Conservation (phyloP, 805 yeast genomes). For the Metschnikowia proteae region DNA sequence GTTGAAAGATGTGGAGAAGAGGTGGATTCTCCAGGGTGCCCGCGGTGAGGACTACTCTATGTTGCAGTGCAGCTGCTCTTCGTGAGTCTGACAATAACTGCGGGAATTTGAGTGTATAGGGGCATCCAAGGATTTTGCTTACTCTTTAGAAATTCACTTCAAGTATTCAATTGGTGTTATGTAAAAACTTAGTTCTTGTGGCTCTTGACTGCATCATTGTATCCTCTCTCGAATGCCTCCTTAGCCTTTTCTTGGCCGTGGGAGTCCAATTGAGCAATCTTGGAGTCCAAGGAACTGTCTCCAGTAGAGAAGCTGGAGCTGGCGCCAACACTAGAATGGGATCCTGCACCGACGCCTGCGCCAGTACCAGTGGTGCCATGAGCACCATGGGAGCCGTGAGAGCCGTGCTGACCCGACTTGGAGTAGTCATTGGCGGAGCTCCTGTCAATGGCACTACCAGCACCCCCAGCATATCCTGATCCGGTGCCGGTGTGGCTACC, state of each 20-base stretch:
- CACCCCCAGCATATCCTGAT: constrained; percentile 5
- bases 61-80: constrained; percentile 73
- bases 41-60: constrained; percentile 52
- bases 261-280: constrained; percentile 33
- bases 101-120: too few relatives aligned
- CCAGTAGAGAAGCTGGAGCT: constrained; percentile 32
- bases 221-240: constrained; percentile 39
- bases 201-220: constrained; percentile 29
- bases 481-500: constrained; percentile 4
- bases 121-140: too few relatives aligned
- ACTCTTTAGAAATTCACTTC: too few relatives aligned
- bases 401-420: constrained; percentile 4
- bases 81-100: neutral
- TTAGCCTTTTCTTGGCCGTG: constrained; percentile 36
- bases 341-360: constrained; percentile 6
- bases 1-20: constrained; percentile 52
- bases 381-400: constrained; percentile 12
- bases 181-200: constrained; percentile 3
- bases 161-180: too few relatives aligned
- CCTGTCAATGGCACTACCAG: constrained; percentile 2
- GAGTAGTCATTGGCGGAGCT: constrained; percentile 2
- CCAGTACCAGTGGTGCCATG: constrained; percentile 3
- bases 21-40: constrained; percentile 51
- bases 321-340: constrained; percentile 2
- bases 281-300: constrained; percentile 31